These are phyloP conservation scores for Artemisia argyi DNA, from an alignment of 129 eudicot species.

Conservation along the genomic window DNA sequence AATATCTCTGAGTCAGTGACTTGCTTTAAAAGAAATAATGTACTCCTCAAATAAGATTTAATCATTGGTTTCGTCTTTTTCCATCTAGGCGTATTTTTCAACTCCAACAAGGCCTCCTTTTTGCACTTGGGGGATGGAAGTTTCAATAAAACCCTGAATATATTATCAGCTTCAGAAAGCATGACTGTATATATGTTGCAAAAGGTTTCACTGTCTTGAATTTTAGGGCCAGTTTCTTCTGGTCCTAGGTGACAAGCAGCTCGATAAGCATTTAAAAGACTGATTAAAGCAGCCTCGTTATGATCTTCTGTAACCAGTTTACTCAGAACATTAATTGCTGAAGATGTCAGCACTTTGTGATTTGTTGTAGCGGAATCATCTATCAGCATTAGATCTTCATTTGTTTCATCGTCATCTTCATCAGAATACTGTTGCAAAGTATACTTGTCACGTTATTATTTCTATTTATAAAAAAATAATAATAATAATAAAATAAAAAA, in stretches of 20 bases:
- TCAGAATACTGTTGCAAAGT: slow-evolving; percentile 55
- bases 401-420: slow-evolving; percentile 51
- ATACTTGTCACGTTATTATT: not conserved
- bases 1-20: slow-evolving; percentile 69
- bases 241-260: slow-evolving; percentile 86
- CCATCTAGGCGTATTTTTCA: slow-evolving; percentile 76
- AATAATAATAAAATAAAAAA: not conserved
- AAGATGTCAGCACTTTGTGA: slow-evolving; percentile 45
- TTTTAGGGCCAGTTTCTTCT: slow-evolving; percentile 50
- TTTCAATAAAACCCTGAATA: slow-evolving; percentile 58
- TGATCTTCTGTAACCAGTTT: slow-evolving; percentile 53
- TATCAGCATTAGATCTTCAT: slow-evolving; percentile 32
- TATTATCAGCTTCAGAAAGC: slow-evolving; percentile 75
- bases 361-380: slow-evolving; percentile 34
- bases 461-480: too few relatives aligned
- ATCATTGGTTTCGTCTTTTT: slow-evolving; percentile 63
- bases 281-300: slow-evolving; percentile 53
- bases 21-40: slow-evolving; percentile 76
- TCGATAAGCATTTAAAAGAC: slow-evolving; percentile 83
- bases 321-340: slow-evolving; percentile 53
- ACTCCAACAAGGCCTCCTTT: slow-evolving; percentile 53
- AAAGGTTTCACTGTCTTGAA: slow-evolving; percentile 66
- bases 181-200: slow-evolving; percentile 52
- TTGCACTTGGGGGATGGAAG: slow-evolving; percentile 59
- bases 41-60: slow-evolving; percentile 80